Percentiles rank a stretch among this genome's conserved stretches.
phyloP scores from a whole-genome alignment of 208 protist genomes.

The Giardia muris region DNA sequence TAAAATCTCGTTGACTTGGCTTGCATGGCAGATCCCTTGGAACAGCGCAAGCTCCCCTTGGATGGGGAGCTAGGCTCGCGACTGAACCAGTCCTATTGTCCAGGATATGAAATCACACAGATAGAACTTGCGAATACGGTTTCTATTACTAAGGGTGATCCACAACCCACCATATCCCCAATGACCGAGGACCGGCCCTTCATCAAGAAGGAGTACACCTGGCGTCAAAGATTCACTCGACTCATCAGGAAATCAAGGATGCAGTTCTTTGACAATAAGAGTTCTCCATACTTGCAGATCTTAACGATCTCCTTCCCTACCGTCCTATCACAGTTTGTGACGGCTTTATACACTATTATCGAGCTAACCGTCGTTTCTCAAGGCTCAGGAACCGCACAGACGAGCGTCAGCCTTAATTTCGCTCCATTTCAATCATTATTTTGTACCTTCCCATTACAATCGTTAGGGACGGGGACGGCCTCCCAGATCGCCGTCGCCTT shows the following conservation, averaged over 20 bases:
- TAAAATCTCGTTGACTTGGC: too few species aligned
- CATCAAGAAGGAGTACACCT: too few species aligned
- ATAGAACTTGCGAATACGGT: too few species aligned
- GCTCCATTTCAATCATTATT: not conserved
- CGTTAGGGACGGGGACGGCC: not conserved
- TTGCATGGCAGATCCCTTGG: too few species aligned
- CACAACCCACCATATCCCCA: too few species aligned
- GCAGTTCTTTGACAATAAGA: not conserved
- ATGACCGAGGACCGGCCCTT: too few species aligned
- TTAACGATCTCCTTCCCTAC: not conserved
- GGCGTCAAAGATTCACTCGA: too few species aligned
- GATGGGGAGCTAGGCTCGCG: too few species aligned
- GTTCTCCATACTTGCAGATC: not conserved
- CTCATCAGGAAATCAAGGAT: not conserved
- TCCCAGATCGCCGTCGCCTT: not conserved
- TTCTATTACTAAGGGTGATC: too few species aligned
- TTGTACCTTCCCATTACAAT: not conserved
- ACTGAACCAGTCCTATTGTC: too few species aligned
- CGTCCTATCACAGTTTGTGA: not conserved
- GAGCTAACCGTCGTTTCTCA: not conserved
- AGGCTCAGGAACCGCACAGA: not conserved
- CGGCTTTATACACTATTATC: not conserved
- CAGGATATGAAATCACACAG: too few species aligned
- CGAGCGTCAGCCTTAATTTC: not conserved
- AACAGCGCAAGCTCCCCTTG: too few species aligned